Conservation (phyloP, 495 filamentous ascomycete species). For the Penicillium salamii region DNA sequence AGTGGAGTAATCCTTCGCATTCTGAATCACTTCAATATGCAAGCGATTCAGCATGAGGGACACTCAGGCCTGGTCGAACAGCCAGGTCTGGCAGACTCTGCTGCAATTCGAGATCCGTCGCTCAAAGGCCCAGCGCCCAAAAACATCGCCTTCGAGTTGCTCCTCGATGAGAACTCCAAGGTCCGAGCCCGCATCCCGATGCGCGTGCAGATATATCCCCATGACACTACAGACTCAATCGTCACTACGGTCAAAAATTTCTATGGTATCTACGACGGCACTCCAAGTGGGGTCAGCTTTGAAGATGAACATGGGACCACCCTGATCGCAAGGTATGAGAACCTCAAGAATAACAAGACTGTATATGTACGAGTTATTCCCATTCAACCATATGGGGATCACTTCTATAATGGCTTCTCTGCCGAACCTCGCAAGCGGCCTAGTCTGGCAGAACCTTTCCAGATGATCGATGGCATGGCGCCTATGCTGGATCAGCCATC, state of each 20-base stretch:
- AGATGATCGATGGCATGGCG: conserved; percentile 52
- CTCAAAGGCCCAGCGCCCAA: conserved; percentile 61
- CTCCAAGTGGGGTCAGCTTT: conserved; percentile 78
- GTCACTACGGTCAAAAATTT: conserved; percentile 97
- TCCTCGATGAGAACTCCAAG: conserved; percentile 70
- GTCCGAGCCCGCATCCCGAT: conserved; percentile 79
- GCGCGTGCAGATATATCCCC: conserved; percentile 85
- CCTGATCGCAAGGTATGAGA: conserved; percentile 93
- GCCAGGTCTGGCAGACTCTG: conserved; percentile 27
- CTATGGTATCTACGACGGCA: conserved; percentile 82
- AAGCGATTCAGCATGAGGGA: conserved; percentile 41
- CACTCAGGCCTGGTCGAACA: conserved; percentile 40
- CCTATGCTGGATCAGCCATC: conserved; percentile 56
- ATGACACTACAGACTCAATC: conserved; percentile 95
- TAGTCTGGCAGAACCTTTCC: conserved; percentile 54
- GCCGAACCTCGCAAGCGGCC: conserved; percentile 45
- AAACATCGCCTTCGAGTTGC: conserved; percentile 80
- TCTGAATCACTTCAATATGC: conserved; percentile 33
- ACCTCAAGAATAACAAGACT: conserved; percentile 82
- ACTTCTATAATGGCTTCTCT: conserved; percentile 37
- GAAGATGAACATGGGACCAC: conserved; percentile 83
- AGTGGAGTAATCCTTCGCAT: conserved; percentile 25
- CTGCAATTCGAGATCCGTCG: conserved; percentile 41
- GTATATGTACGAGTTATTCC: conserved; percentile 83
- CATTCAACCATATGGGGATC: conserved; percentile 51